These are phyloP conservation scores for Ustilago xerochloae DNA, from an alignment of 1,284 basidiomycete genomes.

Conservation along the genomic window DNA sequence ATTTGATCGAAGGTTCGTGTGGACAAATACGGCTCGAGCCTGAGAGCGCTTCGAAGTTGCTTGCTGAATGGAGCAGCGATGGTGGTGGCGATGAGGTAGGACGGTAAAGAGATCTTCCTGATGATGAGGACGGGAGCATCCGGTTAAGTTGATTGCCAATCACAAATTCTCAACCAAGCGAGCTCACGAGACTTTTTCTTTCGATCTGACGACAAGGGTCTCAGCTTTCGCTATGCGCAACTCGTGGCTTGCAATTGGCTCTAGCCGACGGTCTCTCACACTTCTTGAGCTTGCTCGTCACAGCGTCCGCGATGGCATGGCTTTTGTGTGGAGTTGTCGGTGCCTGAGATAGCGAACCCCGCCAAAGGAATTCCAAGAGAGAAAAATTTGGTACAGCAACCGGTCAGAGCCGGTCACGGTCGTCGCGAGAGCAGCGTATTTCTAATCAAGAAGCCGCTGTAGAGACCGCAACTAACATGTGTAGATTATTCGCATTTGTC, in stretches of 20 bases:
- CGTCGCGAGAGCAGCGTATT: slow-evolving; percentile 2
- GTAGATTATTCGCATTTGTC: neutral
- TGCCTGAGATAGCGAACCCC: too few species aligned
- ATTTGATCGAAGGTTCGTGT: neutral
- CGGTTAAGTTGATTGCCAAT: neutral
- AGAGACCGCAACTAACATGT: neutral
- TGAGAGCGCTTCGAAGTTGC: neutral
- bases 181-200: slow-evolving; percentile 20
- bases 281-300: neutral
- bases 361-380: too few species aligned
- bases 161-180: slow-evolving; percentile 4
- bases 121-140: neutral
- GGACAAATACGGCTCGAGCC: neutral
- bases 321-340: neutral
- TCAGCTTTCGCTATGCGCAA: neutral
- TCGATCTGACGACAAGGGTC: slow-evolving; percentile 1
- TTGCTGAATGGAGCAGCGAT: slow-evolving; percentile 8
- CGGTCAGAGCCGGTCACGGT: neutral
- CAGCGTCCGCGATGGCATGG: neutral
- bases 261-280: neutral
- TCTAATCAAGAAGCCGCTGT: slow-evolving; percentile 10
- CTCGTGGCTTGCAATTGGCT: neutral
- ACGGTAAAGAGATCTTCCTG: too few species aligned
- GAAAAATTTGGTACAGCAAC: neutral
- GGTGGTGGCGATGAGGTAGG: neutral